These are phyloP conservation scores for Naganishia sp. DNA, from an alignment of 1,284 basidiomycete genomes.

Conservation along the genomic window DNA sequence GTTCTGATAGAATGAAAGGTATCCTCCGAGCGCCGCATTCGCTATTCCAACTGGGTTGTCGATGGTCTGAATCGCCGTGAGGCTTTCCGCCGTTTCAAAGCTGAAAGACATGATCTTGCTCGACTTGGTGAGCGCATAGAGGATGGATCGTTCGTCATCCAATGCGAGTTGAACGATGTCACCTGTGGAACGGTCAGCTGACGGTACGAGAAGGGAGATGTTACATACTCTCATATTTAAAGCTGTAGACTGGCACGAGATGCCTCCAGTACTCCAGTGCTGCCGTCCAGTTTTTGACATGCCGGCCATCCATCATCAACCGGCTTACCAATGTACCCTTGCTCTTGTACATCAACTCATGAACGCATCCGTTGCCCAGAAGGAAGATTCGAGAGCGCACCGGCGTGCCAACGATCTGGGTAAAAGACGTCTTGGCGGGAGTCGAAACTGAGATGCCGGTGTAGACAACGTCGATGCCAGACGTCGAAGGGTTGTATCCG, in stretches of 20 bases:
- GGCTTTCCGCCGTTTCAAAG: conserved; percentile 9
- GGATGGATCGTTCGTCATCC: conserved; percentile 42
- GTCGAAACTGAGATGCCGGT: conserved; percentile 27
- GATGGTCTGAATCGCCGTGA: conserved; percentile 20
- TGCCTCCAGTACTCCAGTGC: conserved; percentile 29
- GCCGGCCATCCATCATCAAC: conserved; percentile 12
- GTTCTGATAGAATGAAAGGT: conserved; percentile 19
- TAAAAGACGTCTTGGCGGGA: conserved; percentile 21
- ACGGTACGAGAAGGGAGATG: not conserved
- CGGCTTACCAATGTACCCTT: conserved; percentile 23
- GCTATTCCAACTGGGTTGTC: conserved; percentile 18
- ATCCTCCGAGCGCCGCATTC: conserved; percentile 18
- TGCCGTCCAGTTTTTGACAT: conserved; percentile 31
- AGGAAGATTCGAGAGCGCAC: conserved; percentile 29
- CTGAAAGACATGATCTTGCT: conserved; percentile 29
- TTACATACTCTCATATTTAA: conserved; percentile 22
- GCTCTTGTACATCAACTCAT: conserved; percentile 30
- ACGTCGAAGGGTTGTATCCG: conserved; percentile 57
- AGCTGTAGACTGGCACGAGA: conserved; percentile 24
- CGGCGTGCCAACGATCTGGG: conserved; percentile 25
- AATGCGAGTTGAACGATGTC: conserved; percentile 34
- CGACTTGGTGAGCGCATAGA: conserved; percentile 42
- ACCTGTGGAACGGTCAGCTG: not conserved
- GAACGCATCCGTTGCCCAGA: conserved; percentile 27
- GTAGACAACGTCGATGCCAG: conserved; percentile 25